phyloP scores from a whole-genome alignment of 2,329 filamentous ascomycete genomes.

The Sporothrix pseudoabietina region DNA sequence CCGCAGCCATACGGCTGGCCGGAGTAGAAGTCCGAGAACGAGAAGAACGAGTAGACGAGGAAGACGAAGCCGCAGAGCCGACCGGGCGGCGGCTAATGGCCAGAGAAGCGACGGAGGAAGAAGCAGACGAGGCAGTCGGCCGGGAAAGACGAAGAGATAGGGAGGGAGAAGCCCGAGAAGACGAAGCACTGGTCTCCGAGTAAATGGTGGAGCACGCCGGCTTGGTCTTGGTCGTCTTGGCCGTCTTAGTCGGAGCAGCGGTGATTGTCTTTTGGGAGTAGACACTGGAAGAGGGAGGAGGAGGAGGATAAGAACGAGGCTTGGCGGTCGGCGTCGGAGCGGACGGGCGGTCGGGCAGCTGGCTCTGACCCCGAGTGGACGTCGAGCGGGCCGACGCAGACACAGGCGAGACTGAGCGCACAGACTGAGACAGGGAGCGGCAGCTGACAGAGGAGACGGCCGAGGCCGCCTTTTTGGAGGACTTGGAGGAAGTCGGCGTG shows the following conservation, averaged over 20 bases:
- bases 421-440: not conserved
- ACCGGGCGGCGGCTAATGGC: not conserved
- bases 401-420: not conserved
- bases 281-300: conserved; percentile 22
- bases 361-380: not conserved
- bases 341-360: not conserved
- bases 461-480: not conserved
- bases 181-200: not conserved
- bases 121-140: not conserved
- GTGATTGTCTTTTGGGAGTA: conserved; percentile 18
- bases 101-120: not conserved
- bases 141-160: not conserved
- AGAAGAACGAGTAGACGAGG: not conserved
- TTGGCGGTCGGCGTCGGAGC: not conserved
- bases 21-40: not conserved
- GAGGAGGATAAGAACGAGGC: not conserved
- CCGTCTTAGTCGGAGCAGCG: not conserved
- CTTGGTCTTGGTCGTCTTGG: not conserved
- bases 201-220: not conserved
- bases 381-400: not conserved
- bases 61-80: not conserved
- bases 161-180: not conserved
- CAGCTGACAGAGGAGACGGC: not conserved
- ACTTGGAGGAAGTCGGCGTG: not conserved
- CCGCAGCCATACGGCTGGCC: not conserved